Percentiles rank a stretch among this genome's conserved stretches.
Conservation (phyloP, 179 eudicot genomes). For the Beta macrorhiza region DNA sequence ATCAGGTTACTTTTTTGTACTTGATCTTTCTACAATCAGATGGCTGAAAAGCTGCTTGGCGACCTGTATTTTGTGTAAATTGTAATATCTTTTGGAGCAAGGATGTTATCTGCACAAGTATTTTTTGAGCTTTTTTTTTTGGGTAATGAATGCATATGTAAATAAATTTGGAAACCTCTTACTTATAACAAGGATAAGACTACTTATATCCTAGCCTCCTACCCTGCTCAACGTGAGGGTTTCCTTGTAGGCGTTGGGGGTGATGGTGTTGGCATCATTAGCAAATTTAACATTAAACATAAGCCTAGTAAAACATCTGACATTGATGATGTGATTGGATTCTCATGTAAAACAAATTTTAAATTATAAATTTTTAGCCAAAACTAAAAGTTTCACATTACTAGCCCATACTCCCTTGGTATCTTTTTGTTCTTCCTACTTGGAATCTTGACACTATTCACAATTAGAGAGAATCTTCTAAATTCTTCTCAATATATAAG, state of each 20-base stretch:
- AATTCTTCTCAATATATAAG: too few relatives aligned
- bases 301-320: neutral
- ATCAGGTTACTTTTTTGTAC: slow-evolving; percentile 58
- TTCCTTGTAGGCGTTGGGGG: neutral
- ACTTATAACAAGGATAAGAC: neutral
- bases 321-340: too few relatives aligned
- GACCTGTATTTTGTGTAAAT: neutral
- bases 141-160: too few relatives aligned
- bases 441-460: too few relatives aligned
- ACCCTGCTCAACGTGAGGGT: neutral
- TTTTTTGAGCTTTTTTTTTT: neutral
- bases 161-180: neutral
- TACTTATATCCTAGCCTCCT: neutral
- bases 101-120: neutral
- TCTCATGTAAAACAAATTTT: too few relatives aligned
- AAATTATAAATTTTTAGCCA: too few relatives aligned
- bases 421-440: too few relatives aligned
- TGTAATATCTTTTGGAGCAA: neutral
- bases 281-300: neutral
- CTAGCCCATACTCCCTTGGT: too few relatives aligned
- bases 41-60: neutral
- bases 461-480: too few relatives aligned
- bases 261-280: neutral
- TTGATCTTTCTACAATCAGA: neutral
- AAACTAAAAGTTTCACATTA: too few relatives aligned